Conservation (phyloP, 2,329 filamentous ascomycete genomes). For the Penicillium corylophilum region DNA sequence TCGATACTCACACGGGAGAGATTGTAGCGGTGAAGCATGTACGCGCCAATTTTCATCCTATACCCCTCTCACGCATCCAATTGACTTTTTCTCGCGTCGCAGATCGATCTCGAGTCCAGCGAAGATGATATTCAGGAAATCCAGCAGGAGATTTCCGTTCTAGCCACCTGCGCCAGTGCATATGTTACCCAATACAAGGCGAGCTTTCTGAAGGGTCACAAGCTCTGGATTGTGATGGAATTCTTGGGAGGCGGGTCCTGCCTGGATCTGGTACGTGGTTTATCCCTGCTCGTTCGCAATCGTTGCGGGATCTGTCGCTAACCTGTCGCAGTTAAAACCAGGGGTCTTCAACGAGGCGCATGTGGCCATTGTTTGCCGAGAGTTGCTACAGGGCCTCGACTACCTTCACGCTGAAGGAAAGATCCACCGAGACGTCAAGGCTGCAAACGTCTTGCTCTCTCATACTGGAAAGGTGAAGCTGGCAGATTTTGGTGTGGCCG, state of each 20-base stretch:
- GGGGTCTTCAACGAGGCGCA: conserved; percentile 84
- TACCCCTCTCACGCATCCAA: background rate
- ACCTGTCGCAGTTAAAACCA: conserved; percentile 70
- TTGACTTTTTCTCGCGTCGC: conserved; percentile 13
- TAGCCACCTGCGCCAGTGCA: conserved; percentile 91
- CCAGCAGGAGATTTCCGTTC: conserved; percentile 91
- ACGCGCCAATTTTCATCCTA: conserved; percentile 36
- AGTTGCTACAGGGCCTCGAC: conserved; percentile 84
- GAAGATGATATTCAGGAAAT: conserved; percentile 98
- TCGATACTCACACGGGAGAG: conserved; percentile 85
- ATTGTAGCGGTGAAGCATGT: conserved; percentile 97
- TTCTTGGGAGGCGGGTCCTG: conserved; percentile 94
- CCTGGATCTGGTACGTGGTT: conserved; percentile 72
- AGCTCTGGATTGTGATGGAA: conserved; percentile 99
- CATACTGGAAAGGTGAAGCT: conserved; percentile 89
- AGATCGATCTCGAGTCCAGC: conserved; percentile 99
- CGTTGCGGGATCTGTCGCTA: conserved; percentile 11
- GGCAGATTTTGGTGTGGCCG: conserved; percentile 94
- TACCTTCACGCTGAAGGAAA: conserved; percentile 94
- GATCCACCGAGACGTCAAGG: conserved; percentile 95
- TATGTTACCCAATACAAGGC: conserved; percentile 96
- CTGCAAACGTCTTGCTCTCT: conserved; percentile 92
- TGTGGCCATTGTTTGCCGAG: conserved; percentile 90
- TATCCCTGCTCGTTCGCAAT: background rate
- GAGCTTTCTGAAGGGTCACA: conserved; percentile 92